Conservation (phyloP, 345 rosid genomes). For the Dipteronia sinensis region DNA sequence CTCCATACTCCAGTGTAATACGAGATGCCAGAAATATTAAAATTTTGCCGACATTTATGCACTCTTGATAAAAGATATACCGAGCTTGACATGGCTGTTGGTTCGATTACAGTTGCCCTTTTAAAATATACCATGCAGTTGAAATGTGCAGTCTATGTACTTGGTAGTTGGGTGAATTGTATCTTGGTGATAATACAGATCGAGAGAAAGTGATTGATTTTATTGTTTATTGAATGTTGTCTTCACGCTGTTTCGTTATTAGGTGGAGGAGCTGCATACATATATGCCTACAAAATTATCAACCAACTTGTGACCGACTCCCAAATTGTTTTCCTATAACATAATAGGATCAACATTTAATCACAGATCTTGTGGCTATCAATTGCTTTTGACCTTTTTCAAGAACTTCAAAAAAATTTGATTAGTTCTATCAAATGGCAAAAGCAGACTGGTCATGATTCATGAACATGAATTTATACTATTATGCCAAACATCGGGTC, state of each 20-base stretch:
- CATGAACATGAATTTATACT: too few relatives aligned
- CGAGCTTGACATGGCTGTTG: not conserved
- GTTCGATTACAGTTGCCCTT: not conserved
- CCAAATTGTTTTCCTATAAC: not conserved
- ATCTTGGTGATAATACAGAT: not conserved
- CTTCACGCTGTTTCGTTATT: not conserved
- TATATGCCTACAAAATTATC: not conserved
- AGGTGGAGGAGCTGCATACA: not conserved
- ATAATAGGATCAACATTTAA: not conserved
- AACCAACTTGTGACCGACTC: too few relatives aligned
- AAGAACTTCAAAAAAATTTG: too few relatives aligned
- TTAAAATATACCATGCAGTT: not conserved
- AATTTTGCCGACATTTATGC: not conserved
- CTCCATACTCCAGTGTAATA: conserved; percentile 4
- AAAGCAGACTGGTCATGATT: too few relatives aligned
- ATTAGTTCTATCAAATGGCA: not conserved
- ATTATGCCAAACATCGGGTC: too few relatives aligned
- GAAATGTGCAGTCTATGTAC: not conserved
- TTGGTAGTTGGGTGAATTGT: not conserved
- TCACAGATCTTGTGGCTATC: not conserved
- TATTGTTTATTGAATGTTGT: not conserved
- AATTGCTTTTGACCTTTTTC: not conserved
- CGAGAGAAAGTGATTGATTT: not conserved
- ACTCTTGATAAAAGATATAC: not conserved
- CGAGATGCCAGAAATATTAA: conserved; percentile 1